Base-by-base conservation (phyloP, 257 asterid species). In the Rauvolfia tetraphylla region DNA sequence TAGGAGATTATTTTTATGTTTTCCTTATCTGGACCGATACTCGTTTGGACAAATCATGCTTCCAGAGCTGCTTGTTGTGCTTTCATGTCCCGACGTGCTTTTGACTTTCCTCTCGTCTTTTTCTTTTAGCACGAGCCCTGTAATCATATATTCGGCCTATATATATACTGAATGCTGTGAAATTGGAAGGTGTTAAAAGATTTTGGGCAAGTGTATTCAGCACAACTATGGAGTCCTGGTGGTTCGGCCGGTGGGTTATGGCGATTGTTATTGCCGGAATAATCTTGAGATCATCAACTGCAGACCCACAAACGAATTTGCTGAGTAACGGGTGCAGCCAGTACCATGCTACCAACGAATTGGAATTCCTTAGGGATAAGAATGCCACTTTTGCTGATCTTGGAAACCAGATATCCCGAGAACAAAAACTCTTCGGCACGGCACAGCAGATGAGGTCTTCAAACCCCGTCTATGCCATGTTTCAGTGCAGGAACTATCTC, bases 381-480 rank as follows among this genome's bases (percentile, higher is more conserved):
- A 89, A 91, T 86, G 85, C 88, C 72, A 88, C 92, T 72, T 92
- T 90, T 81, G 70, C 87, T 57, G 89, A 82, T 67, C 81, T 93
- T 1, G 85, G 94, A 54, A 71, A 53, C 39, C 94, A 89, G 82
- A 78, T 93, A 2, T 81, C 91, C 36, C 82, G 59, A 59, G 79
- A 78, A 12, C 79, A 78, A 4, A 79, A 71, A 67, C 83, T 71
- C 68, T 93, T 93, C 73, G 96, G 93, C n/a, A 91, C 92, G 23
- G 88, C 92, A 22, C 82, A 87, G 81, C 89, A 80, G 82, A 79
- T 86, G 66, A 84, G 90, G 71, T 85, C 88, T 0, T 84, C 90
- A 61, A 84, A 86, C 78, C 96, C 98, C n/a, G 91, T 80, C 14
- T 90, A 88, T 82, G 92, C 86, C 51, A 87, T 93, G 98, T 86